A percentile compares a stretch with the other conserved stretches of the same genome.
These are phyloP conservation scores for Croton laevigatus DNA, from an alignment of 441 rosid genomes.

Conservation along the genomic window DNA sequence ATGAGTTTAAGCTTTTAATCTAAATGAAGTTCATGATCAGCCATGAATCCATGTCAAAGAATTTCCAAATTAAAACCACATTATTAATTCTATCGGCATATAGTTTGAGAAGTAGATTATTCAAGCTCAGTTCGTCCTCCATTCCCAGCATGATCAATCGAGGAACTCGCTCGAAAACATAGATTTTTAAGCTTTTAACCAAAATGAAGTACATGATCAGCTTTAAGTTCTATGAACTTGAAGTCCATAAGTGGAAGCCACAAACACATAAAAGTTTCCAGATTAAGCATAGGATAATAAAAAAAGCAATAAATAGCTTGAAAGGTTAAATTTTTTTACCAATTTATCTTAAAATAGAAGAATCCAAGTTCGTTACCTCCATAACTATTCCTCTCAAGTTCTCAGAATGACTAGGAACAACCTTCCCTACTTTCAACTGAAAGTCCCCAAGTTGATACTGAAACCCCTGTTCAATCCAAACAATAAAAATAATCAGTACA, in stretches of 20 bases:
- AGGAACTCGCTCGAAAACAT: neutral
- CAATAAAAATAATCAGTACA: neutral
- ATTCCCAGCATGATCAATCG: neutral
- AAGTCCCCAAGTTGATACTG: constrained; percentile 90
- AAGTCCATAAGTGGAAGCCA: neutral
- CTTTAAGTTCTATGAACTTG: neutral
- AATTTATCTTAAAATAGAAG: neutral
- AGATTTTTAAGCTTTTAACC: neutral
- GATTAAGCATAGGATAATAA: no score
- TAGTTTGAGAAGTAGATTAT: neutral
- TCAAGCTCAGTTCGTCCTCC: neutral
- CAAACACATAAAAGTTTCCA: no score
- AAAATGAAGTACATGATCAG: neutral
- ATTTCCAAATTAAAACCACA: neutral
- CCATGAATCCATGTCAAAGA: no score
- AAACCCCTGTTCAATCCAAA: constrained; percentile 47
- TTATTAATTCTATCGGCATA: neutral
- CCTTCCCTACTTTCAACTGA: constrained; percentile 80
- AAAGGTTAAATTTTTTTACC: neutral
- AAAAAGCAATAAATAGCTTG: neutral
- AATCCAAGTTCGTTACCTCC: constrained; percentile 56
- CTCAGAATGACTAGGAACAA: constrained; percentile 72
- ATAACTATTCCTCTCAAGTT: constrained; percentile 81
- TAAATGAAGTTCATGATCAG: neutral
- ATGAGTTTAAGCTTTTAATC: neutral